These are phyloP conservation scores for Onygenales sp. DNA, from an alignment of 2,329 filamentous ascomycete species.

Conservation along the genomic window DNA sequence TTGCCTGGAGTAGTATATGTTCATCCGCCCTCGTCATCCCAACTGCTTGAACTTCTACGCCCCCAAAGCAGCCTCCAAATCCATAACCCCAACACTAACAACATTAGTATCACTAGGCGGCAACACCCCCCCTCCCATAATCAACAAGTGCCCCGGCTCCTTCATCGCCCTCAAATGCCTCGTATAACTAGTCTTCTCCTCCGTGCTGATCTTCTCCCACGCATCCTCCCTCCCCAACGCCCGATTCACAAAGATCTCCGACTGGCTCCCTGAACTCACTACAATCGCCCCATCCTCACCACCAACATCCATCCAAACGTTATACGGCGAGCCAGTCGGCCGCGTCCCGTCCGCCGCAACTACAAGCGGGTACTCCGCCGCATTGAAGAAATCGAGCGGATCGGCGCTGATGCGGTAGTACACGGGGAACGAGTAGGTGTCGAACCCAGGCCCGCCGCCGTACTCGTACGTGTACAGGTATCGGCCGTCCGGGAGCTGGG, in stretches of 20 bases:
- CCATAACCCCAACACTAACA: slow-evolving; percentile 5
- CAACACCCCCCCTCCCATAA: slow-evolving; percentile 30
- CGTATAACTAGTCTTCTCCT: slow-evolving; percentile 36
- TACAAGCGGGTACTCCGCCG: slow-evolving; percentile 31
- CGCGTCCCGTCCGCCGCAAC: slow-evolving; percentile 35
- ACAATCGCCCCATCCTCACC: slow-evolving; percentile 39
- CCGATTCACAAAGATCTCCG: slow-evolving; percentile 40
- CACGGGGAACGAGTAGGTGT: slow-evolving; percentile 37
- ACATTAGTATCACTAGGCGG: slow-evolving; percentile 7
- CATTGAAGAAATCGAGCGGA: slow-evolving; percentile 38
- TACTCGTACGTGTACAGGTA: slow-evolving; percentile 60
- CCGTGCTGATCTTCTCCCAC: slow-evolving; percentile 38
- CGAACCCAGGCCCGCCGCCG: slow-evolving; percentile 33
- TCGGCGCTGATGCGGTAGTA: slow-evolving; percentile 43
- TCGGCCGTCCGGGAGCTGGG: slow-evolving; percentile 46
- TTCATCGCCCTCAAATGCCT: slow-evolving; percentile 37
- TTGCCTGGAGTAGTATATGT: too few species aligned
- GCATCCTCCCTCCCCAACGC: slow-evolving; percentile 32
- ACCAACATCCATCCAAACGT: slow-evolving; percentile 43
- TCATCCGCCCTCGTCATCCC: too few species aligned
- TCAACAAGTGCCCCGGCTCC: slow-evolving; percentile 27
- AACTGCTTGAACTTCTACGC: too few species aligned
- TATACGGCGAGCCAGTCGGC: slow-evolving; percentile 40
- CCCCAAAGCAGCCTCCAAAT: background rate
- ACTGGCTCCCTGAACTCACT: slow-evolving; percentile 31